Evolutionary conservation across 225 moss, liverwort and hornwort species (phyloP).

Genomic region (Anthoceros angustus): DNA sequence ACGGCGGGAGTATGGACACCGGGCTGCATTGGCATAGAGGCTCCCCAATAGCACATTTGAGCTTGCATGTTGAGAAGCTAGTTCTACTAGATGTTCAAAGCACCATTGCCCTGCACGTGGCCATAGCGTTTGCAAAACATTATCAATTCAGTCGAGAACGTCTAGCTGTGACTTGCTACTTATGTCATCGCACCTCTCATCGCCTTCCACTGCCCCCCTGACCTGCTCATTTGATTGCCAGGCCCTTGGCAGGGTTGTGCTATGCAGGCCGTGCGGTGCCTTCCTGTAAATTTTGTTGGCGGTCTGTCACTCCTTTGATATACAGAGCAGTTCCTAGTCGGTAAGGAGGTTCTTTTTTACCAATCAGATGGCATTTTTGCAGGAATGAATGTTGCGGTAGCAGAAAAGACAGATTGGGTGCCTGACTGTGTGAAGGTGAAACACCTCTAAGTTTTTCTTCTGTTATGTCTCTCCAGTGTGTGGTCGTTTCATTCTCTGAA

Average conservation of each 20-base stretch:
- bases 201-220: background rate
- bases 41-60: too few species aligned
- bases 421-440: conserved; percentile 82
- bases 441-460: background rate
- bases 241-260: conserved; percentile 79
- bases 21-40: too few species aligned
- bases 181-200: background rate
- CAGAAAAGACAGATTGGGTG: conserved; percentile 63
- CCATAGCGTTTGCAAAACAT: too few species aligned
- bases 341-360: conserved; percentile 20
- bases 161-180: too few species aligned
- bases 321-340: conserved; percentile 95
- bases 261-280: conserved; percentile 67
- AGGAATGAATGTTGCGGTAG: too few species aligned
- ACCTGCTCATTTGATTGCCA: conserved; percentile 10
- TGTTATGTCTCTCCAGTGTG: background rate
- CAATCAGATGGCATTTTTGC: background rate
- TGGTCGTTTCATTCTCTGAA: background rate
- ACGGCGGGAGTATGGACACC: too few species aligned
- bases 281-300: conserved; percentile 91
- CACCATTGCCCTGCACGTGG: too few species aligned
- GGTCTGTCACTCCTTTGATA: conserved; percentile 77
- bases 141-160: too few species aligned
- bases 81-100: too few species aligned
- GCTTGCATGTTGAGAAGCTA: too few species aligned